A percentile compares a stretch with the other conserved stretches of the same genome.
Evolutionary conservation across 495 filamentous ascomycete species (phyloP).

Genomic region (Bathelium albidoporum): DNA sequence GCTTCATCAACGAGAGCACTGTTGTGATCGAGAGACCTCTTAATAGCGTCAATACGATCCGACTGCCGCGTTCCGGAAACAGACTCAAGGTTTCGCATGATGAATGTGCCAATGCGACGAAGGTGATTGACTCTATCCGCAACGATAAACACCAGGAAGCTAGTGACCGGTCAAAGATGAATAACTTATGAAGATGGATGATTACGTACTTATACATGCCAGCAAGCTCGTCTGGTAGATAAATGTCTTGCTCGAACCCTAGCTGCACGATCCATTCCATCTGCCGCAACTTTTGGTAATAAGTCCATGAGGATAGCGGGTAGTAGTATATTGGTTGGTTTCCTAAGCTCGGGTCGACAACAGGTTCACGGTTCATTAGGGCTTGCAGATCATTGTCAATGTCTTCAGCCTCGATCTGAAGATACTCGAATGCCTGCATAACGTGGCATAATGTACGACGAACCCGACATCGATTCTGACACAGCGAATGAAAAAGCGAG

Average conservation of each 20-base stretch:
- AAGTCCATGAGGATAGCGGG: conserved; percentile 79
- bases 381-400: conserved; percentile 9
- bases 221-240: conserved; percentile 73
- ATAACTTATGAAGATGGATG: not conserved
- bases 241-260: conserved; percentile 90
- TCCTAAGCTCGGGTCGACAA: conserved; percentile 23
- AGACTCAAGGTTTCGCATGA: conserved; percentile 22
- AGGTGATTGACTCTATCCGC: conserved; percentile 43
- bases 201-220: conserved; percentile 76
- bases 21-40: conserved; percentile 7
- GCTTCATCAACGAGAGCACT: conserved; percentile 22
- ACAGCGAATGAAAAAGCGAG: conserved; percentile 70
- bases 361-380: not conserved
- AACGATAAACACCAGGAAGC: not conserved
- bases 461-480: conserved; percentile 81
- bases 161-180: not conserved
- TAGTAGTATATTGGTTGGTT: conserved; percentile 46
- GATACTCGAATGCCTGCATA: conserved; percentile 70
- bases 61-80: conserved; percentile 13
- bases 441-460: conserved; percentile 74
- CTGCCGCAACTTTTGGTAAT: conserved; percentile 75
- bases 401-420: conserved; percentile 56
- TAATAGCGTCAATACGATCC: conserved; percentile 3
- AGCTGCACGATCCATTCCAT: conserved; percentile 85
- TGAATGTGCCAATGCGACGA: conserved; percentile 61